phyloP scores from a whole-genome alignment of 768 basidiomycete species.

The Lyophyllum semitale region DNA sequence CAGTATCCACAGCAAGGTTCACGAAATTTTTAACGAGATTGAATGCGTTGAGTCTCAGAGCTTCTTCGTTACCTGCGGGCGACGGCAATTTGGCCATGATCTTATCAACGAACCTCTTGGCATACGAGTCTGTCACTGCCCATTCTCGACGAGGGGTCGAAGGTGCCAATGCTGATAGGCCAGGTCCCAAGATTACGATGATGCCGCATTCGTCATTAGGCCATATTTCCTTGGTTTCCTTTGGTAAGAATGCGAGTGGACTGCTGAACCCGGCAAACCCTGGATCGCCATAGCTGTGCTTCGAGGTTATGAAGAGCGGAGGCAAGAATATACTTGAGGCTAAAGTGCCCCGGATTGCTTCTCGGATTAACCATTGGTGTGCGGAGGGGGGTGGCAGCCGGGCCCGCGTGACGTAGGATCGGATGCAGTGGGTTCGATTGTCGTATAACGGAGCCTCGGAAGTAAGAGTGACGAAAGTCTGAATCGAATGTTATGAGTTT shows the following conservation, averaged over 20 bases:
- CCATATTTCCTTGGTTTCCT: slow-evolving; percentile 19
- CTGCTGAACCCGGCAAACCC: slow-evolving; percentile 27
- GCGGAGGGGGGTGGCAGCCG: slow-evolving; percentile 6
- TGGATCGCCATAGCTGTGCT: slow-evolving; percentile 22
- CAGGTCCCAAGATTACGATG: slow-evolving; percentile 21
- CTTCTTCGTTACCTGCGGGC: not conserved
- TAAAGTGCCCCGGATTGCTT: slow-evolving; percentile 20
- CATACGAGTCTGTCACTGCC: slow-evolving; percentile 13
- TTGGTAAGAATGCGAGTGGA: slow-evolving; percentile 15
- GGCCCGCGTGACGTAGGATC: slow-evolving; percentile 20
- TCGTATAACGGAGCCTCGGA: slow-evolving; percentile 22
- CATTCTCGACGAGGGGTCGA: slow-evolving; percentile 10
- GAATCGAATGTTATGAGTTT: not conserved
- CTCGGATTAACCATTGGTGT: slow-evolving; percentile 23
- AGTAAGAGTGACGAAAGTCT: slow-evolving; percentile 25
- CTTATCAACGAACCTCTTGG: slow-evolving; percentile 12
- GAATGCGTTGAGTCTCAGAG: slow-evolving; percentile 5
- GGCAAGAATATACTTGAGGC: slow-evolving; percentile 20
- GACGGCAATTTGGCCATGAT: slow-evolving; percentile 11
- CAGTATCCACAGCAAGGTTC: slow-evolving; percentile 16
- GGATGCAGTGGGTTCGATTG: slow-evolving; percentile 20
- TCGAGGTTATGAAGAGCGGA: slow-evolving; percentile 12
- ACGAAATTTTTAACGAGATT: slow-evolving; percentile 20
- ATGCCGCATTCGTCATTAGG: slow-evolving; percentile 12
- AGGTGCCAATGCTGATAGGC: slow-evolving; percentile 10